Conservation (phyloP, 2,329 filamentous ascomycete species). For the Grosmannia clavigera region DNA sequence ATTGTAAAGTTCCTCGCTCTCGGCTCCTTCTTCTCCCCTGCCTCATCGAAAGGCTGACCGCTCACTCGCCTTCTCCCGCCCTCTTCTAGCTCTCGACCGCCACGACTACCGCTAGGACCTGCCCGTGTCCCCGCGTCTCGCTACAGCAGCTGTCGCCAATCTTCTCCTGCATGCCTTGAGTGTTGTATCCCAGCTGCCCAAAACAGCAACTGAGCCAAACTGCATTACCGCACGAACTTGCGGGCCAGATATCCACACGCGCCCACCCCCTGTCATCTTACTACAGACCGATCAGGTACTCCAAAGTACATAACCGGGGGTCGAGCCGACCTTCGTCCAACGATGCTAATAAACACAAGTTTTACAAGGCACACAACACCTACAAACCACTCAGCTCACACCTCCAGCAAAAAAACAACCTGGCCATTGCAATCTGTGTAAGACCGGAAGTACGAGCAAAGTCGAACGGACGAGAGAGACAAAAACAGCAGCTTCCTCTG, state of each 20-base stretch:
- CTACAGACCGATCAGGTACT: not conserved
- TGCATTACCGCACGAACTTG: not conserved
- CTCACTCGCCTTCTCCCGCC: not conserved
- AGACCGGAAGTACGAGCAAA: not conserved
- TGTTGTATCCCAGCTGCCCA: slow-evolving; percentile 5
- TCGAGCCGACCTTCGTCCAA: not conserved
- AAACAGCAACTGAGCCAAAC: slow-evolving; percentile 7
- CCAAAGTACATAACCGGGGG: slow-evolving; percentile 1
- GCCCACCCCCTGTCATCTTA: not conserved
- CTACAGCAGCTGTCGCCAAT: not conserved
- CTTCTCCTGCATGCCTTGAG: not conserved
- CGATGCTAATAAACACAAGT: not conserved
- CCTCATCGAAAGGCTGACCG: not conserved
- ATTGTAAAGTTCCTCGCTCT: not conserved
- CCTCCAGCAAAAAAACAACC: not conserved
- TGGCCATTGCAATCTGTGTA: not conserved
- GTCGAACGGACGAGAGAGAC: not conserved
- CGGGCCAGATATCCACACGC: not conserved
- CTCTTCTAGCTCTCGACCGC: not conserved
- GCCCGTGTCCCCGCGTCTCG: not conserved
- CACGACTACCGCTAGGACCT: not conserved
- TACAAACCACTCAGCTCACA: not conserved
- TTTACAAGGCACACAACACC: not conserved
- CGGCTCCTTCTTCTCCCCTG: not conserved
- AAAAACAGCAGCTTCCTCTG: not conserved